Percentiles rank a stretch among this genome's conserved stretches.
These are phyloP conservation scores for Solanum paucissectum DNA, from an alignment of 257 asterid species.

Conservation along the genomic window DNA sequence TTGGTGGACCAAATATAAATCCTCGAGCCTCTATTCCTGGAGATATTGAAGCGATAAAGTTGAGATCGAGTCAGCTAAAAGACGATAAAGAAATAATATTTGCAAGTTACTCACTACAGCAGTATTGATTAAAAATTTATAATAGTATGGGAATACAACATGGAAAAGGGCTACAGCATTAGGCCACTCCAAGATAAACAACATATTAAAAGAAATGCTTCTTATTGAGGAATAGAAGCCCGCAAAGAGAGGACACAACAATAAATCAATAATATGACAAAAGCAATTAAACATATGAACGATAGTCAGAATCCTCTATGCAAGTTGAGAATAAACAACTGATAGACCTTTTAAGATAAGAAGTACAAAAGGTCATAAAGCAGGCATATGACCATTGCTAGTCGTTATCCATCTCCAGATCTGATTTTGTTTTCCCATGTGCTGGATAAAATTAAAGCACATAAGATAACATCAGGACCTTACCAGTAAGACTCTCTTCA, in stretches of 20 bases:
- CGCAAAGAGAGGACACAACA: not conserved
- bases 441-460: not conserved
- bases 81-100: not conserved
- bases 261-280: not conserved
- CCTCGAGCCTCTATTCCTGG: slow-evolving; percentile 86
- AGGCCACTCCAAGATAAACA: not conserved
- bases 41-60: not conserved
- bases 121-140: not conserved
- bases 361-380: not conserved
- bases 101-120: not conserved
- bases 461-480: not conserved
- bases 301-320: not conserved
- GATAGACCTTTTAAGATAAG: not conserved
- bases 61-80: not conserved
- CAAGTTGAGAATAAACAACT: not conserved
- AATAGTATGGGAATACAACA: not conserved
- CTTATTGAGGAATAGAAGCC: not conserved
- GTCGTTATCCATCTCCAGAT: not conserved
- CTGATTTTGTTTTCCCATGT: not conserved
- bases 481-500: not conserved
- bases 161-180: not conserved
- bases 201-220: not conserved
- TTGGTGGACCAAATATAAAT: slow-evolving; percentile 72
- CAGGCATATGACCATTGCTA: not conserved
- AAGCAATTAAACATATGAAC: not conserved